phyloP scores from a whole-genome alignment of 768 basidiomycete genomes.

The Phylloporus rhodoxanthus region DNA sequence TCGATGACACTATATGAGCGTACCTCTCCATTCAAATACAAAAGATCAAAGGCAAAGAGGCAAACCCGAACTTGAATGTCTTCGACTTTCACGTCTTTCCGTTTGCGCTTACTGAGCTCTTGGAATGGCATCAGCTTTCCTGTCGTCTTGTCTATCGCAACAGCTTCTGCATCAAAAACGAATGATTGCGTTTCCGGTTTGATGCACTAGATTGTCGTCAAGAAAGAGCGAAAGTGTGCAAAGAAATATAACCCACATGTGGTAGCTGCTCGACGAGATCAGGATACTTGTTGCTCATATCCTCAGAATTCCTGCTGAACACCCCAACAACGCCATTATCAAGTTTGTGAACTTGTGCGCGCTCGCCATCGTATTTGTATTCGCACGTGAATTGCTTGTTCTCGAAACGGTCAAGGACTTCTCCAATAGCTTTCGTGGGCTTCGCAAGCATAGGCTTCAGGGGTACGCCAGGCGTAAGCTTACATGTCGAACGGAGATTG shows the following conservation, averaged over 20 bases:
- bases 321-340: conserved; percentile 81
- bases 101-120: conserved; percentile 87
- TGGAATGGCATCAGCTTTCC: conserved; percentile 96
- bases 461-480: conserved; percentile 91
- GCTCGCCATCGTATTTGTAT: conserved; percentile 99
- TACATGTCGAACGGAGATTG: conserved; percentile 67
- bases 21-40: conserved; percentile 97
- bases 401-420: conserved; percentile 96
- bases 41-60: conserved; percentile 90
- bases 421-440: conserved; percentile 96
- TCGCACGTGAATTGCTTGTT: conserved; percentile 95
- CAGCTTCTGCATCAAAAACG: conserved; percentile 94
- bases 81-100: conserved; percentile 96
- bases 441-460: conserved; percentile 99
- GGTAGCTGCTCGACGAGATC: conserved; percentile 95
- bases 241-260: conserved; percentile 42
- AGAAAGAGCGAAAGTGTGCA: neutral
- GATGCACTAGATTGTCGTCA: conserved; percentile 57
- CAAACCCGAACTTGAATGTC: conserved; percentile 97
- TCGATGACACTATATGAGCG: neutral
- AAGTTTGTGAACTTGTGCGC: conserved; percentile 89
- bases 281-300: conserved; percentile 99
- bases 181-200: conserved; percentile 81
- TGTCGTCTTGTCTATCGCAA: conserved; percentile 83
- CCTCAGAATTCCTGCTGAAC: conserved; percentile 96